Evolutionary conservation across 768 basidiomycete species (phyloP), one percentile per base, ranked within the genome.

Genomic region (Gautieria morchelliformis): DNA sequence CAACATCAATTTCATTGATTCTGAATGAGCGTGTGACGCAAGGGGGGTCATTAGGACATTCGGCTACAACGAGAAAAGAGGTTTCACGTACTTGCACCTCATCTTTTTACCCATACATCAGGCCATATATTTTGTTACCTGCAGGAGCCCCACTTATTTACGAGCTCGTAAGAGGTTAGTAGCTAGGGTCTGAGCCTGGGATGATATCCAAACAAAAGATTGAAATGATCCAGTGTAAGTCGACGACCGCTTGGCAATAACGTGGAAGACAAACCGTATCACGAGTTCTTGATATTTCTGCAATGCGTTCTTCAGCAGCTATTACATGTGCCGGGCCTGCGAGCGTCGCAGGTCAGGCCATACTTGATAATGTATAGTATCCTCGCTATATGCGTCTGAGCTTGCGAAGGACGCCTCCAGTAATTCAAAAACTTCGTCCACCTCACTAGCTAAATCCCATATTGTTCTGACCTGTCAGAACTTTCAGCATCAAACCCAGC

Each of bases 61-160:
- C 15, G 33, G 17, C 17, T 14, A 44, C 41, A 7, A 15, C 24
- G 14, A 44, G 33, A 39, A 37, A 46, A 46, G 24, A 22, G 5
- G 14, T 20, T 9, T 37, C 20, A 59, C 58, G 14, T 33, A 59
- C 58, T 49, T 19, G 20, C 35, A 8, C 24, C 37, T 20, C 48
- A 24, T n/a, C 1, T 15, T 51, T 20, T 42, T 47, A 46, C 14
- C 59, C 59, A 19, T 56, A 60, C 53, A 60, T 51, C 14, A 60
- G 55, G 32, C 37, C 48, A 22, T 60, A 60, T 35, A 60, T 56
- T 39, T 60, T 50, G 55, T n/a, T 20, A 48, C 54, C 32, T 60
- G 59, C 15, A 56, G 47, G 10, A 60, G 44, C 11, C 59, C 59
- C 17, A 45, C 2, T 42, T 50, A 40, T 56, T 60, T 49, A 20